A percentile compares a stretch with the other conserved stretches of the same genome.
phyloP scores from a whole-genome alignment of 164 flowering plant species.

The Stephania yunnanensis region DNA sequence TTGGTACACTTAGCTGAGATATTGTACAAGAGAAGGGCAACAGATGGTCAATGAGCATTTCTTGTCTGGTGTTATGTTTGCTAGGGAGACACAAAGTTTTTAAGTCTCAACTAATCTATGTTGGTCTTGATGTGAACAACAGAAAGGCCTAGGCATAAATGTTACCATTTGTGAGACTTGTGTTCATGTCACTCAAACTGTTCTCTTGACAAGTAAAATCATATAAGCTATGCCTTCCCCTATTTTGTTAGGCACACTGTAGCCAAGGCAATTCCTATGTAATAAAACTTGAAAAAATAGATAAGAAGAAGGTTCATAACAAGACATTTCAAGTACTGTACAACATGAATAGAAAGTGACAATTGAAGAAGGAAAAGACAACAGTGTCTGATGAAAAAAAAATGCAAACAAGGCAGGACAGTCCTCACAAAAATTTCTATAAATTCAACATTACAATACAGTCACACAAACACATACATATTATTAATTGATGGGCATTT shows the following conservation, averaged over 20 bases:
- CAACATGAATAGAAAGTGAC: too few relatives aligned
- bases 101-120: neutral
- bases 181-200: too few relatives aligned
- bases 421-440: neutral
- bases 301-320: neutral
- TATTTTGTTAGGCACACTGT: neutral
- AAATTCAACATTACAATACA: neutral
- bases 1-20: neutral
- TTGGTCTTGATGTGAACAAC: neutral
- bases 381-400: too few relatives aligned
- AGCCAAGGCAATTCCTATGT: neutral
- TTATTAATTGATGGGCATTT: neutral
- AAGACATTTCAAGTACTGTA: too few relatives aligned
- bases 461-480: too few relatives aligned
- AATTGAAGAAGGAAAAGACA: too few relatives aligned
- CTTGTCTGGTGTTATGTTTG: neutral
- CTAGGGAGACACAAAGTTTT: neutral
- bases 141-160: neutral
- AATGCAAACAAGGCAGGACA: neutral
- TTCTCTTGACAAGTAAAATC: too few relatives aligned
- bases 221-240: neutral
- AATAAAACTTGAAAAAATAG: neutral
- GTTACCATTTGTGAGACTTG: neutral
- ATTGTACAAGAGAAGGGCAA: neutral
- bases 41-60: neutral